phyloP scores from a whole-genome alignment of 371 early-diverging fungal genomes.

The Dipsacomyces acuminosporus region DNA sequence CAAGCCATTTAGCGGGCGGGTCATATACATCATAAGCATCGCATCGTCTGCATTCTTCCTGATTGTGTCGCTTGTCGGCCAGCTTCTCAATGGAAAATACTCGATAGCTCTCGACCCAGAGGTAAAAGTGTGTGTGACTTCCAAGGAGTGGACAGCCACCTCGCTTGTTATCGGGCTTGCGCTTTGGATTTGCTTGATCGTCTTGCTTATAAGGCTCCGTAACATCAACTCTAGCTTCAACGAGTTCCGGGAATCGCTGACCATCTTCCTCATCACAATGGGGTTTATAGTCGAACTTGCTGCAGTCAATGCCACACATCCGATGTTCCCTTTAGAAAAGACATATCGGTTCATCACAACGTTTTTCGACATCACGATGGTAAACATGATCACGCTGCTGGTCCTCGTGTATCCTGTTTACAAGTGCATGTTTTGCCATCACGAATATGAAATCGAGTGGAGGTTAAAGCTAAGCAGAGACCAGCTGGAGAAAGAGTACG shows the following conservation, averaged over 20 bases:
- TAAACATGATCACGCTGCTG: conserved; percentile 30
- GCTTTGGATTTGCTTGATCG: conserved; percentile 19
- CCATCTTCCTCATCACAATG: conserved; percentile 26
- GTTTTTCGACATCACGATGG: conserved; percentile 17
- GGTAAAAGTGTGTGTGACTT: conserved; percentile 19
- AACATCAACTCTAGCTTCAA: conserved; percentile 47
- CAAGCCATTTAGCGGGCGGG: conserved; percentile 26
- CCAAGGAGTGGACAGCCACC: conserved; percentile 6
- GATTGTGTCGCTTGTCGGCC: conserved; percentile 7
- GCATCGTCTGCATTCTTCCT: conserved; percentile 7
- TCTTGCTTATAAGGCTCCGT: conserved; percentile 36
- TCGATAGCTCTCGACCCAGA: conserved; percentile 2
- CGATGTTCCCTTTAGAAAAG: conserved; percentile 17
- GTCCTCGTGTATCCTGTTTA: conserved; percentile 33
- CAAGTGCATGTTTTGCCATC: conserved; percentile 29
- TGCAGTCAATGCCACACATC: conserved; percentile 18
- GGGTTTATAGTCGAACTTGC: conserved; percentile 17
- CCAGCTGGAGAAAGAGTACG: conserved; percentile 23
- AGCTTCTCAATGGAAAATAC: conserved; percentile 10
- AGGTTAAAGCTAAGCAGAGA: conserved; percentile 31
- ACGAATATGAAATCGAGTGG: conserved; percentile 31
- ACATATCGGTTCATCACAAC: conserved; percentile 33
- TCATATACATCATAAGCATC: conserved; percentile 5
- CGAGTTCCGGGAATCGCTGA: conserved; percentile 34
- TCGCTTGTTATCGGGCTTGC: conserved; percentile 19